Base-by-base conservation (phyloP, 2,329 filamentous ascomycete species). In the Monilinia aucupariae region DNA sequence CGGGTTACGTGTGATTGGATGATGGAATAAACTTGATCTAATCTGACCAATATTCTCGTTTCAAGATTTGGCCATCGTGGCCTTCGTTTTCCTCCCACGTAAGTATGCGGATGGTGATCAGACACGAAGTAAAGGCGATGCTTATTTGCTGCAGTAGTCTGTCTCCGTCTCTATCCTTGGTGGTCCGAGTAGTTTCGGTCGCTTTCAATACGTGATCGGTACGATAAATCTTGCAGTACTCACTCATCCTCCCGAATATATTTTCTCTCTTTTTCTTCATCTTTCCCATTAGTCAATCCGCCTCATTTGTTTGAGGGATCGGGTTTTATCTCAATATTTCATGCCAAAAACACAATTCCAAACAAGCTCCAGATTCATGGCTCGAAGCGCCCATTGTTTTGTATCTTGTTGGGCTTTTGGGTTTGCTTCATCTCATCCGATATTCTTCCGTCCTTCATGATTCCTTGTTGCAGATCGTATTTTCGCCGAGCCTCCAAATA, bases 11-110 rank as follows among this genome's bases (percentile, higher is more conserved):
- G 48, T 64, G 58, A 45, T 62, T 45, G 9, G 27, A 60, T 62
- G 61, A 61, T 47, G 63, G 63, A 64, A 50, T 49, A 3, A 59
- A 59, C 45, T 61, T 59, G 55, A 64, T 64, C 63, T 64, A 64
- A 64, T 64, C 63, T 64, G 63, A 64, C 63, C 63, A 62, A 62
- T 58, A 56, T 50, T 25, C 25, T 12, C 27, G 2, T 34, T 20
- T 32, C 13, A 25, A 20, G 8, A 39, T 60, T 41, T 25, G 47
- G n/a, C n/a, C n/a, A n/a, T n/a, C n/a, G n/a, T n/a, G n/a, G n/a
- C n/a, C n/a, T n/a, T n/a, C n/a, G n/a, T n/a, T n/a, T n/a, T n/a
- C n/a, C n/a, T n/a, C n/a, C n/a, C n/a, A n/a, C n/a, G n/a, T n/a
- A n/a, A n/a, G n/a, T n/a, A n/a, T n/a, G n/a, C n/a, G n/a, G 48